Evolutionary conservation across 2,329 filamentous ascomycete species (phyloP).

Genomic region (Claviceps citrina): DNA sequence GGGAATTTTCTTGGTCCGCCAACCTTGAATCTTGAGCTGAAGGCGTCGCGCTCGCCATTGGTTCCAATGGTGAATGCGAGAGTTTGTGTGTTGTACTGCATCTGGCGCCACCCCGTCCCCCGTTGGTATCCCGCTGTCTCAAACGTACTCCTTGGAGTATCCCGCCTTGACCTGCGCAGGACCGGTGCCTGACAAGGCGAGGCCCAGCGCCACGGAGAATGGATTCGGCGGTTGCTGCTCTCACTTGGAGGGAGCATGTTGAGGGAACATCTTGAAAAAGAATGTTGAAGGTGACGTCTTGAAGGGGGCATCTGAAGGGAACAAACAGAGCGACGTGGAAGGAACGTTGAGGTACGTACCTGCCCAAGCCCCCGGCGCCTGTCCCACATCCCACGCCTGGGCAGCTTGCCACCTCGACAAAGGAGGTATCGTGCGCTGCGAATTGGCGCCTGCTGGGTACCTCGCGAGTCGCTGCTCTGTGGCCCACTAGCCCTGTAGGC

Average conservation of each 20-base stretch:
- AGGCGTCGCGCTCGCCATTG: not conserved
- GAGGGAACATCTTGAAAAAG: no score
- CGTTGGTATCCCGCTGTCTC: not conserved
- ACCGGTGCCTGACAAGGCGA: not conserved
- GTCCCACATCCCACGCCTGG: no score
- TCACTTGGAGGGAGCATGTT: no score
- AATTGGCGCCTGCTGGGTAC: not conserved
- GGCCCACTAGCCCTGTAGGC: not conserved
- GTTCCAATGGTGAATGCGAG: not conserved
- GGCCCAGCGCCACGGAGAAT: not conserved
- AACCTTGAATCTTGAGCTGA: not conserved
- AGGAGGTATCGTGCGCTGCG: not conserved
- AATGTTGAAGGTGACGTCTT: no score
- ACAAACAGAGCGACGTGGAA: no score
- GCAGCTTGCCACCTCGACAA: no score
- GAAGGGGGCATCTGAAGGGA: no score
- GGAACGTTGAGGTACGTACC: no score
- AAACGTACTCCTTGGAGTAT: not conserved
- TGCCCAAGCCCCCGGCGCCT: no score
- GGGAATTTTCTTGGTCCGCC: not conserved
- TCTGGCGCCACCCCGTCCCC: constrained; percentile 2
- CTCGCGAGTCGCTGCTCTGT: not conserved
- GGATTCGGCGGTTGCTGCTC: no score
- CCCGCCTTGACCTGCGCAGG: no score
- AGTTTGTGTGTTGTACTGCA: no score